Percentiles rank a stretch among this genome's conserved stretches.
Evolutionary conservation across 129 eudicot species (phyloP).

Genomic region (Gnaphalium uliginosum): DNA sequence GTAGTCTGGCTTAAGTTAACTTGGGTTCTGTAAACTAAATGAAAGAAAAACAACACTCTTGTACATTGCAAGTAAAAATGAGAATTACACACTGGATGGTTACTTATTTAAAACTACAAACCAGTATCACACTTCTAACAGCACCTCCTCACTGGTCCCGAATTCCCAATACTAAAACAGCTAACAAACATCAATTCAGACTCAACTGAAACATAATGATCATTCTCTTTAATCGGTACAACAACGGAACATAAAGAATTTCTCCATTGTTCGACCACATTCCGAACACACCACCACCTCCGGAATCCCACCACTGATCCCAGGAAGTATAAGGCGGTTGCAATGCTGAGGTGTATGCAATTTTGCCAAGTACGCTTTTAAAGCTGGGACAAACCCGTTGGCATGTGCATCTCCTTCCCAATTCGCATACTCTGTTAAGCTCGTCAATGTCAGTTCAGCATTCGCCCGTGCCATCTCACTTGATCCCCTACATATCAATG

Average conservation of each 20-base stretch:
- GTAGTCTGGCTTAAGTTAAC: constrained; percentile 11
- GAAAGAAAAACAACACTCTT: constrained; percentile 19
- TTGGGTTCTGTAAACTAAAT: constrained; percentile 5
- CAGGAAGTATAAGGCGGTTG: constrained; percentile 74
- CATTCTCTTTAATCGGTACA: constrained; percentile 52
- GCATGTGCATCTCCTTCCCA: constrained; percentile 57
- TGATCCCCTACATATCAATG: constrained; percentile 51
- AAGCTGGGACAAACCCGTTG: constrained; percentile 65
- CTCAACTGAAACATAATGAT: constrained; percentile 11
- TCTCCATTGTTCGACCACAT: constrained; percentile 84
- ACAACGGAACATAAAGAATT: constrained; percentile 82
- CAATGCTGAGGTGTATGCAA: constrained; percentile 72
- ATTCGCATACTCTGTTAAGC: constrained; percentile 35
- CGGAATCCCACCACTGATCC: constrained; percentile 76
- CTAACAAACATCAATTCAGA: constrained; percentile 23
- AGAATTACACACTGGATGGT: constrained; percentile 1
- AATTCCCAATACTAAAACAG: constrained; percentile 28
- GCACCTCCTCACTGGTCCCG: constrained; percentile 35
- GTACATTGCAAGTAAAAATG: constrained; percentile 23
- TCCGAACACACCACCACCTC: constrained; percentile 83
- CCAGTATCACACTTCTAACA: constrained; percentile 35
- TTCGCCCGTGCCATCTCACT: constrained; percentile 60
- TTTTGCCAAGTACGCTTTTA: constrained; percentile 45
- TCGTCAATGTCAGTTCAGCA: constrained; percentile 39
- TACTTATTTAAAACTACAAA: neutral